A percentile compares a stretch with the other conserved stretches of the same genome.
phyloP scores from a whole-genome alignment of 306 rosid genomes.

The Lablab purpureus region DNA sequence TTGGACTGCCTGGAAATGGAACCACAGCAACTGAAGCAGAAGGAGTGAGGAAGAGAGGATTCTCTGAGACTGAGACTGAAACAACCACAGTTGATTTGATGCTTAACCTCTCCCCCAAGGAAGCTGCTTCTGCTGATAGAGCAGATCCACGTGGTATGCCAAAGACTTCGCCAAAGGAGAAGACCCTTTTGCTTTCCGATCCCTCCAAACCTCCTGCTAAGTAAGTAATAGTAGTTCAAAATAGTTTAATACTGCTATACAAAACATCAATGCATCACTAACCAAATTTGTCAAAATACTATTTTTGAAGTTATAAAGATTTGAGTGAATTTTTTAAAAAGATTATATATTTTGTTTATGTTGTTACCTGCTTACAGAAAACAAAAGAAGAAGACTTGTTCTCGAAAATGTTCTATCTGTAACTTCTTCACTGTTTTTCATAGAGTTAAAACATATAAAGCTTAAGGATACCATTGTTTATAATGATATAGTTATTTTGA shows the following conservation, averaged over 20 bases:
- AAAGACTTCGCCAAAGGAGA: constrained; percentile 54
- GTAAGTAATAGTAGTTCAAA: constrained; percentile 56
- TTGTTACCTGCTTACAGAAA: not conserved
- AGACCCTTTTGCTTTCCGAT: constrained; percentile 62
- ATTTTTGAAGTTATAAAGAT: too few species aligned
- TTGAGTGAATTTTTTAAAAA: not conserved
- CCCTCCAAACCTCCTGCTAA: constrained; percentile 84
- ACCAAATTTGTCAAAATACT: not conserved
- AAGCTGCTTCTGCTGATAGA: constrained; percentile 3
- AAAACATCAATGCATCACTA: too few species aligned
- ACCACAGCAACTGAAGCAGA: constrained; percentile 30
- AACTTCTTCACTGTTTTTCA: not conserved
- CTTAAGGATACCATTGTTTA: not conserved
- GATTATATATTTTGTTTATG: not conserved
- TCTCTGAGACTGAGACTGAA: constrained; percentile 49
- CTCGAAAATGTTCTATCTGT: not conserved
- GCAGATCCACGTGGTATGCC: constrained; percentile 47
- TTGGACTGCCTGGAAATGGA: constrained; percentile 75
- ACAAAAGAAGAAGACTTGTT: not conserved
- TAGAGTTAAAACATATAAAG: not conserved
- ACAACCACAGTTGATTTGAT: constrained; percentile 54
- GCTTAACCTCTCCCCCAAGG: constrained; percentile 64
- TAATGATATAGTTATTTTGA: not conserved
- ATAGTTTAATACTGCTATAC: not conserved
- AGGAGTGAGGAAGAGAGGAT: constrained; percentile 67